These are phyloP conservation scores for Dictyostelium discoideum DNA, from an alignment of 78 protist genomes.

Conservation along the genomic window DNA sequence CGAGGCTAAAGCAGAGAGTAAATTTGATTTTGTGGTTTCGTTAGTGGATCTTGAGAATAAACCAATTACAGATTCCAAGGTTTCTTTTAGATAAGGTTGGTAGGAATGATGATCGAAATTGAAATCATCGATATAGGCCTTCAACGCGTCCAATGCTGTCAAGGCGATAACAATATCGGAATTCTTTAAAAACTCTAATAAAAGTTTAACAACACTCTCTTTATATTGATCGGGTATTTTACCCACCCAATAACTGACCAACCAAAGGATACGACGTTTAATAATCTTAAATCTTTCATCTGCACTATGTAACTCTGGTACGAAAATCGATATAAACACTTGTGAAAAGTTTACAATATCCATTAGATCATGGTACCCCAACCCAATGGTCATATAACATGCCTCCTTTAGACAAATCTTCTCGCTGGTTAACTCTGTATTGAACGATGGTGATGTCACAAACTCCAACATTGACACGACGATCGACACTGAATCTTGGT, in stretches of 20 bases:
- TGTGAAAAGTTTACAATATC: conserved; percentile 18
- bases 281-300: conserved; percentile 57
- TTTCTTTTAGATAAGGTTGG: background rate
- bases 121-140: conserved; percentile 38
- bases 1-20: background rate
- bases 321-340: background rate
- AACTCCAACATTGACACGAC: conserved; percentile 20
- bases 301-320: background rate
- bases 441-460: background rate
- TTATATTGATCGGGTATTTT: conserved; percentile 30
- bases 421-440: background rate
- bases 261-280: conserved; percentile 58
- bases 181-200: conserved; percentile 7
- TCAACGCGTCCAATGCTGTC: conserved; percentile 45
- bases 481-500: conserved; percentile 5
- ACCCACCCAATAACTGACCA: conserved; percentile 55
- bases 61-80: background rate
- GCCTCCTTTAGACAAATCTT: conserved; percentile 39
- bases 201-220: background rate
- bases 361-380: conserved; percentile 54
- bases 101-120: background rate
- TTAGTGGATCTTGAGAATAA: background rate
- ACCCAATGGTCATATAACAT: conserved; percentile 76
- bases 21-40: background rate
- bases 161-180: conserved; percentile 35